Evolutionary conservation across 352 stramenopile genomes (phyloP), one percentile per base, ranked within the genome.

Genomic region (Pythium pectinolyticum): DNA sequence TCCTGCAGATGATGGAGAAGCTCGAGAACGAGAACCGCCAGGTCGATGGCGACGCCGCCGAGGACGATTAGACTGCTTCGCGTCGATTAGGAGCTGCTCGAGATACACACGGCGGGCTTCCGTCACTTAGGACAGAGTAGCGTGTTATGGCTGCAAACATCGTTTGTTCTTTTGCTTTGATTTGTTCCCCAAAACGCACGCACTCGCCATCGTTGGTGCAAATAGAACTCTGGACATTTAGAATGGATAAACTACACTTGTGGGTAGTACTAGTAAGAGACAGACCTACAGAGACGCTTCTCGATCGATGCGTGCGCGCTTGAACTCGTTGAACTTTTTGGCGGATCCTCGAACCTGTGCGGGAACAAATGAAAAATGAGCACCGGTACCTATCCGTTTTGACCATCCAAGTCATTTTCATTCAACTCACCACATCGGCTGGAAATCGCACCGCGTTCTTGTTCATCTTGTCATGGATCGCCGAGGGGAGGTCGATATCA

Each of bases 1-100:
- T 99, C 66, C 75, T 99, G 75, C 96, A 97, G 52, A 99, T 99
- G 96, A 99, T 99, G 86, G 96, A 99, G 78, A 92, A 98, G 72
- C 85, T 99, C 45, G 97, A 98, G 74, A 88, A 98, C 63, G 97
- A 99, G 75, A 99, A 98, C 81, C 94, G 97, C 74, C 95, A 99
- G 82, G 93, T 99, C 43, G 97, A 99, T 66, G 97, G 96, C 46
- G 97, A 99, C 74, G 97, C 95, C 40, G 94, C 95, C 30, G 97
- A 99, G 70, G 97, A 99, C 56, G 87, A 72, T 67, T 72, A 72
- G 65, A 72, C 17, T 46, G 28, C 48, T 58, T 47, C 28, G 24
- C 37, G 55, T 62, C 55, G 34, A 37, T 57, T 57, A 63, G 49
- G 57, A 56, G 46, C 45, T 47, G 31, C 55, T 48, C 55, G 41